Percentiles rank a stretch among this genome's conserved stretches.
These are phyloP conservation scores for Zygoascus biomembranicola DNA, from an alignment of 805 yeast species.

Conservation along the genomic window DNA sequence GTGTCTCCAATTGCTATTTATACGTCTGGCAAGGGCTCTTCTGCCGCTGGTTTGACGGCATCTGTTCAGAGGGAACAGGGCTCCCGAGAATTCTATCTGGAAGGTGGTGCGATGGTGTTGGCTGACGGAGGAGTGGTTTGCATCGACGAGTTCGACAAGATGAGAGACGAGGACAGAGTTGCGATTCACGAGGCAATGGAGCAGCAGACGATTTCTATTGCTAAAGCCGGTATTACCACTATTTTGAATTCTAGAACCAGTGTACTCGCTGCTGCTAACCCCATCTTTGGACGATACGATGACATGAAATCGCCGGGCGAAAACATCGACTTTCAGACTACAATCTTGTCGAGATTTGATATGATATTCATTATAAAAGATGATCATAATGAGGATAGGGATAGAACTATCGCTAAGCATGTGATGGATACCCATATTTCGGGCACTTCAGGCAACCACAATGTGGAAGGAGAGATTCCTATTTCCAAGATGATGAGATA, in stretches of 20 bases:
- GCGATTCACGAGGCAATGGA: slow-evolving; percentile 99
- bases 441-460: slow-evolving; percentile 45
- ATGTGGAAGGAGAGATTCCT: slow-evolving; percentile 70
- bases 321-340: slow-evolving; percentile 94
- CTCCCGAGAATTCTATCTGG: slow-evolving; percentile 87
- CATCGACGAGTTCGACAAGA: slow-evolving; percentile 98
- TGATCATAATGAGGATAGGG: slow-evolving; percentile 81
- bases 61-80: slow-evolving; percentile 87
- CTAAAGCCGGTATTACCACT: slow-evolving; percentile 98
- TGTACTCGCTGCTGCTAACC: slow-evolving; percentile 97
- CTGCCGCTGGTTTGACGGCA: slow-evolving; percentile 99
- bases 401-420: slow-evolving; percentile 84
- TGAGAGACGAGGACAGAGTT: slow-evolving; percentile 98
- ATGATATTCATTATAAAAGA: slow-evolving; percentile 97
- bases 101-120: slow-evolving; percentile 99
- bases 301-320: slow-evolving; percentile 96
- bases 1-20: slow-evolving; percentile 91
- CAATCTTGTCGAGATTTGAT: slow-evolving; percentile 94
- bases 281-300: slow-evolving; percentile 93
- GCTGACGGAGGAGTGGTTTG: slow-evolving; percentile 99
- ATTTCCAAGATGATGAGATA: slow-evolving; percentile 86
- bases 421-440: slow-evolving; percentile 94
- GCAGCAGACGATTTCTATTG: slow-evolving; percentile 97
- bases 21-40: slow-evolving; percentile 98
- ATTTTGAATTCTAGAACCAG: slow-evolving; percentile 93